Evolutionary conservation across 1,139 yeast genomes (phyloP), one percentile per base, ranked within the genome.

Genomic region (Scheffersomyces stambukii): DNA sequence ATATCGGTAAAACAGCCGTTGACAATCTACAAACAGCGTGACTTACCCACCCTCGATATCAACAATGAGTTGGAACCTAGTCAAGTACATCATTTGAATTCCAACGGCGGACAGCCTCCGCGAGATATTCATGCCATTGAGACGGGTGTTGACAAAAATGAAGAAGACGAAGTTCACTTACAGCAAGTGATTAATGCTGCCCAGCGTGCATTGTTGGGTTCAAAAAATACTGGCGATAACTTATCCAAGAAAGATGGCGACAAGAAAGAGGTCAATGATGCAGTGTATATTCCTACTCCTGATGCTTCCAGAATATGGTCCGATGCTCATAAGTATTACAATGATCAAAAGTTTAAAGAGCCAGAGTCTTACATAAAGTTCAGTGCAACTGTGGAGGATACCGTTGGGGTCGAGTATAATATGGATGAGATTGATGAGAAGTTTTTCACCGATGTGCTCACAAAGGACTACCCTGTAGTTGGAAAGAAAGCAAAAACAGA

Each of bases 141-240:
- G 48, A 91, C 98, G 5, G 99, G 99, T 57, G 98, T 91, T 28
- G 99, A 91, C 53, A 91, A 93, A 54, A 88, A 86, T 45, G 99
- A 91, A 57, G 98, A 91, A 57, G 95, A 86, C 51, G 98, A 91
- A 57, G 95, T 85, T 30, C 98, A 91, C 72, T 70, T 91, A 41
- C 95, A 89, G 54, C 89, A 84, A 39, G 96, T 91, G 24, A 81
- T 83, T 38, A 76, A 77, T 53, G 88, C 91, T 3, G 78, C 86
- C 3, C 78, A 75, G 36, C 72, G 80, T 19, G 82, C 81, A 3
- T 66, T 77, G 25, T 46, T 67, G 21, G 60, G 63, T 8, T 52
- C 67, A 3, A 53, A 53, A 10, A n/a, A n/a, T n/a, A n/a, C n/a
- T n/a, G n/a, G n/a, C n/a, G n/a, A n/a, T n/a, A n/a, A n/a, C n/a